phyloP scores from a whole-genome alignment of 495 filamentous ascomycete genomes.

The Pseudoneurospora amorphoporcata region DNA sequence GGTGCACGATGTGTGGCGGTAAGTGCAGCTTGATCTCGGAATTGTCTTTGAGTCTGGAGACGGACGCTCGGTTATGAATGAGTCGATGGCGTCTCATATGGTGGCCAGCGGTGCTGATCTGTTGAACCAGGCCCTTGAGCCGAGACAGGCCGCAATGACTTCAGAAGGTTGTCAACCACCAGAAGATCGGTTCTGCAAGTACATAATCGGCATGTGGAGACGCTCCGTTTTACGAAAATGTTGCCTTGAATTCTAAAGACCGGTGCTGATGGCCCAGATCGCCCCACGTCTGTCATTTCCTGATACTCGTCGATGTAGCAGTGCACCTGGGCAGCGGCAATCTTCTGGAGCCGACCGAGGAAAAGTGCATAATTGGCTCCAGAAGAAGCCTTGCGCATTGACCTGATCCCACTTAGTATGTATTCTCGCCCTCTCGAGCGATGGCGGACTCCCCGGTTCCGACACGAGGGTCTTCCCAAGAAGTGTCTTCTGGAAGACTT shows the following conservation, averaged over 20 bases:
- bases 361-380: background rate
- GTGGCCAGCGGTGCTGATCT: slow-evolving; percentile 5
- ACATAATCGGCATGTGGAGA: background rate
- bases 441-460: too few relatives aligned
- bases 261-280: background rate
- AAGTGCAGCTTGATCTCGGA: background rate
- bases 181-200: background rate
- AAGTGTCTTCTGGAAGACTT: background rate
- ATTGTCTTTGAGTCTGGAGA: background rate
- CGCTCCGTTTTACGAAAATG: background rate
- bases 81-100: slow-evolving; percentile 23
- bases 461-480: background rate
- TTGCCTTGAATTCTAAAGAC: background rate
- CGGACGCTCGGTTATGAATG: slow-evolving; percentile 17
- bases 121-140: background rate
- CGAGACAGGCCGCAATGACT: background rate
- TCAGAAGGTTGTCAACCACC: background rate
- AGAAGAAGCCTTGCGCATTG: background rate
- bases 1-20: background rate
- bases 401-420: background rate
- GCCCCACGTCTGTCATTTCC: background rate
- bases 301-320: background rate
- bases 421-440: too few relatives aligned
- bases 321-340: background rate
- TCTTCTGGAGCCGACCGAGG: background rate